Conservation (phyloP, 257 asterid genomes). For the Coffea canephora region DNA sequence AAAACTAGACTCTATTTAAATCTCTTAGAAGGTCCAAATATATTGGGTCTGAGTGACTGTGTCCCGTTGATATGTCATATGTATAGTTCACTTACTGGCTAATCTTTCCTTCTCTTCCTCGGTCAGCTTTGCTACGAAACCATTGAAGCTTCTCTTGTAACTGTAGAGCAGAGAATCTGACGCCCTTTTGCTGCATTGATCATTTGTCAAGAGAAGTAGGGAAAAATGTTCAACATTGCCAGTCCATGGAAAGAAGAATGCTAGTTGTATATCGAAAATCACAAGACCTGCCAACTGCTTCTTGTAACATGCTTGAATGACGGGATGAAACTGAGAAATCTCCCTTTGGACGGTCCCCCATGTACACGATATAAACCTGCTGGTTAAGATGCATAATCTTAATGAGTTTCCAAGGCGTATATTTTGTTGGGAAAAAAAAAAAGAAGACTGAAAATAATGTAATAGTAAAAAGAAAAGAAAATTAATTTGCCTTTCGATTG, state of each 20-base stretch:
- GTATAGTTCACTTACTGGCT: slow-evolving; percentile 32
- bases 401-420: not conserved
- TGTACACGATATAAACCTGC: slow-evolving; percentile 56
- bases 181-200: slow-evolving; percentile 28
- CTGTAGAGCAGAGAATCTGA: slow-evolving; percentile 21
- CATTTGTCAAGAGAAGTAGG: not conserved
- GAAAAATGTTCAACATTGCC: not conserved
- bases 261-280: not conserved
- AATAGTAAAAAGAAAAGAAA: not conserved
- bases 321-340: slow-evolving; percentile 33
- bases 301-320: slow-evolving; percentile 49
- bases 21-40: no score
- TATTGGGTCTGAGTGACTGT: no score
- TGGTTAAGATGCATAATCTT: not conserved
- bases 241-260: no score
- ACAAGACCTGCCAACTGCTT: slow-evolving; percentile 42
- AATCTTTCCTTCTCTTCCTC: slow-evolving; percentile 43
- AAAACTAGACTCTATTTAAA: no score
- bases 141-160: slow-evolving; percentile 58
- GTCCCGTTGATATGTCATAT: no score
- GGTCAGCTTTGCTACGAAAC: slow-evolving; percentile 51
- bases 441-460: not conserved
- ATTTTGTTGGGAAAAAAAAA: not conserved
- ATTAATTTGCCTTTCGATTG: slow-evolving; percentile 38
- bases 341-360: slow-evolving; percentile 51